Evolutionary conservation across 352 stramenopile genomes (phyloP).

Genomic region (Globisporangium canariense): DNA sequence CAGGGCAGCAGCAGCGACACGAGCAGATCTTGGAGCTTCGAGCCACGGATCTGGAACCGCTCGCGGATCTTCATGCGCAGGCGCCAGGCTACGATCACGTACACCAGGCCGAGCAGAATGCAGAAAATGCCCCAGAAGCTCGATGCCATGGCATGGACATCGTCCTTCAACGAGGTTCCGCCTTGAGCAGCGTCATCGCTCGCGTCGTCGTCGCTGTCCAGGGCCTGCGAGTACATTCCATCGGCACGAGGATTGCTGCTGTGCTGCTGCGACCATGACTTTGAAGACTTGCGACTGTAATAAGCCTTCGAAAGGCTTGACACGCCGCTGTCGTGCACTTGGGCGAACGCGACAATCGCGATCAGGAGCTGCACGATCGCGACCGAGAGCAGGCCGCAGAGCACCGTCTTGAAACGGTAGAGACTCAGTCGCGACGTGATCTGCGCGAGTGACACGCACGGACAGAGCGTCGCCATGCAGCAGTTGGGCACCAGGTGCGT

Average conservation of each 20-base stretch:
- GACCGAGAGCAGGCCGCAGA: constrained; percentile 9
- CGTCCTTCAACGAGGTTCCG: background rate
- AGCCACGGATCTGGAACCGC: constrained; percentile 29
- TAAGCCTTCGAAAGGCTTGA: background rate
- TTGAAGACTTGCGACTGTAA: background rate
- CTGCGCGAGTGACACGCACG: constrained; percentile 30
- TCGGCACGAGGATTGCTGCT: background rate
- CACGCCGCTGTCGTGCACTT: constrained; percentile 2
- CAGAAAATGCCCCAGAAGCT: constrained; percentile 11
- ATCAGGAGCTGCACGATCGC: constrained; percentile 9
- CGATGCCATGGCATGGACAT: background rate
- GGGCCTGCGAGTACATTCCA: background rate
- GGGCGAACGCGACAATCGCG: constrained; percentile 9
- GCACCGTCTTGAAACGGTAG: constrained; percentile 16
- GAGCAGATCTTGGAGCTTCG: constrained; percentile 13
- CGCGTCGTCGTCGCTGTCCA: background rate
- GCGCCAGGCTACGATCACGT: constrained; percentile 11
- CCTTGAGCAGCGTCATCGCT: background rate
- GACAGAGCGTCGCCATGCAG: constrained; percentile 25
- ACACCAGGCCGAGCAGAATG: constrained; percentile 10
- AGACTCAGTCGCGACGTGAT: constrained; percentile 15
- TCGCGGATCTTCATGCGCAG: constrained; percentile 27
- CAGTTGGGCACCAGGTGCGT: constrained; percentile 33
- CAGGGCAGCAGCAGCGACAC: constrained; percentile 17
- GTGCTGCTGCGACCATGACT: background rate